A percentile compares a stretch with the other conserved stretches of the same genome.
phyloP scores from a whole-genome alignment of 208 protist species.

The Endotrypanum monterogeii region DNA sequence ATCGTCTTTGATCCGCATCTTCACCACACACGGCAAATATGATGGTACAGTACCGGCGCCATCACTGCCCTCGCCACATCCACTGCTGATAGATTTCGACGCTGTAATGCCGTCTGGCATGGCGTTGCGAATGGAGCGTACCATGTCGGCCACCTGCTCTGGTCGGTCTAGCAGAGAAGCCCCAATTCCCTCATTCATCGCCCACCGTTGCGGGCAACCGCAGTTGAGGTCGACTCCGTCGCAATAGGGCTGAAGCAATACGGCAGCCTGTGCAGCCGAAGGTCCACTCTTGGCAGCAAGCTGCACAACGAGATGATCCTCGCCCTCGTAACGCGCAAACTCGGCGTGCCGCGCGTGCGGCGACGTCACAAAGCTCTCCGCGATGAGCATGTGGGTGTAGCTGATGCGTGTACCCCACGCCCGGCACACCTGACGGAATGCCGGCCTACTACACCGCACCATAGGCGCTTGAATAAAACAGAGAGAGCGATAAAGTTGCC shows the following conservation, averaged over 20 bases:
- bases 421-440: slow-evolving; percentile 80
- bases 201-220: slow-evolving; percentile 93
- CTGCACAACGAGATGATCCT: slow-evolving; percentile 84
- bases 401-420: slow-evolving; percentile 76
- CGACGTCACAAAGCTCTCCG: slow-evolving; percentile 79
- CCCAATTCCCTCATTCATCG: slow-evolving; percentile 81
- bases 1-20: slow-evolving; percentile 84
- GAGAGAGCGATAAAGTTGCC: slow-evolving; percentile 37
- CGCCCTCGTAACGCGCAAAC: slow-evolving; percentile 68
- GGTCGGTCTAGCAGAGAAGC: slow-evolving; percentile 71
- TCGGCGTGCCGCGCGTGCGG: slow-evolving; percentile 75
- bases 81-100: background rate
- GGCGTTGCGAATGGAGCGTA: slow-evolving; percentile 64
- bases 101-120: slow-evolving; percentile 21
- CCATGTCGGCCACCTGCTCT: slow-evolving; percentile 80
- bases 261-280: slow-evolving; percentile 54
- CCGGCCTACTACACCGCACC: slow-evolving; percentile 90
- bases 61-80: background rate
- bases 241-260: slow-evolving; percentile 60
- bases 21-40: slow-evolving; percentile 68
- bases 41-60: background rate
- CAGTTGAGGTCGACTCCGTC: slow-evolving; percentile 93
- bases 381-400: slow-evolving; percentile 94
- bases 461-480: slow-evolving; percentile 91
- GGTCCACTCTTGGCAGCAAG: slow-evolving; percentile 74